These are phyloP conservation scores for Triticum urartu DNA, from an alignment of 176 grass and related monocot genomes.

Conservation along the genomic window DNA sequence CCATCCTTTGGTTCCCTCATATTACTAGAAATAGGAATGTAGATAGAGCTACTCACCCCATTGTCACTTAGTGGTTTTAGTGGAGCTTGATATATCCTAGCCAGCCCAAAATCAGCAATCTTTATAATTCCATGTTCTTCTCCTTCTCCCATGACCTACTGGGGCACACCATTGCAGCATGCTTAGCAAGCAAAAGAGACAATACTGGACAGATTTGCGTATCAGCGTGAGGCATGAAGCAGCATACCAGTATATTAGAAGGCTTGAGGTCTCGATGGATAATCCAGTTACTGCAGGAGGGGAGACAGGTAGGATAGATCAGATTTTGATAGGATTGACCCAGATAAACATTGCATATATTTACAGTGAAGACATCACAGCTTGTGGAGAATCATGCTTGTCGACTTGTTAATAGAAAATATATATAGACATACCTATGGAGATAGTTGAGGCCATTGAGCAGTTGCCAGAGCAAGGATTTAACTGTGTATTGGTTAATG, in stretches of 20 bases:
- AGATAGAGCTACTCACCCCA: slow-evolving; percentile 51
- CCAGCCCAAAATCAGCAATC: slow-evolving; percentile 99
- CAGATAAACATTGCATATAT: background rate
- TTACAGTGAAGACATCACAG: background rate
- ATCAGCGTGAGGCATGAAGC: background rate
- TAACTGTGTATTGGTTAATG: slow-evolving; percentile 80
- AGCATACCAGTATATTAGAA: slow-evolving; percentile 94
- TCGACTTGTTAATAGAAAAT: background rate
- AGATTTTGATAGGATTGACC: background rate
- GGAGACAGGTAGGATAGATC: background rate
- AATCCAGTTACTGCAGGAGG: slow-evolving; percentile 87
- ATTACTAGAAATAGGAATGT: slow-evolving; percentile 5
- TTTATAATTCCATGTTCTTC: slow-evolving; percentile 97
- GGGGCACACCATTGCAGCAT: slow-evolving; percentile 12
- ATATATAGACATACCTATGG: slow-evolving; percentile 67
- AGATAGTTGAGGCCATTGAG: slow-evolving; percentile 99
- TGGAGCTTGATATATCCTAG: slow-evolving; percentile 99
- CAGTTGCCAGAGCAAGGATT: slow-evolving; percentile 97
- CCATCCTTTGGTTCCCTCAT: background rate
- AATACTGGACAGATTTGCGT: slow-evolving; percentile 19
- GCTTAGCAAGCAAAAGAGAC: slow-evolving; percentile 9
- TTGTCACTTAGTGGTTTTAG: slow-evolving; percentile 96
- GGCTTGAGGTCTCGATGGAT: slow-evolving; percentile 98
- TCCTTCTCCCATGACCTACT: slow-evolving; percentile 96
- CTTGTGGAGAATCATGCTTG: background rate